Percentiles rank a stretch among this genome's conserved stretches.
Evolutionary conservation across 2,329 filamentous ascomycete genomes (phyloP).

Genomic region (Colletotrichum spaethianum): DNA sequence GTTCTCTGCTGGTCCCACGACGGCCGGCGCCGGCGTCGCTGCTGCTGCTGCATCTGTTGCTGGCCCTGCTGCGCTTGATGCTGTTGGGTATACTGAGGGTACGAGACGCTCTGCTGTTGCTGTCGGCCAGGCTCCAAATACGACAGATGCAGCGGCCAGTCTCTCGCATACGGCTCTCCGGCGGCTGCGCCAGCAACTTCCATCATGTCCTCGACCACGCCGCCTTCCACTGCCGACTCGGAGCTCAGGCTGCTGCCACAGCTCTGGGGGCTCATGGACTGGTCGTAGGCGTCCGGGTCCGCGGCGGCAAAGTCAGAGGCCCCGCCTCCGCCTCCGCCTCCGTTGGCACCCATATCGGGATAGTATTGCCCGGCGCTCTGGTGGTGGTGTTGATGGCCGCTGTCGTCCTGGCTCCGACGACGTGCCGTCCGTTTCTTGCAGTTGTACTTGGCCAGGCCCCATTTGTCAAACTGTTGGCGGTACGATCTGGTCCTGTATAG

Average conservation of each 20-base stretch:
- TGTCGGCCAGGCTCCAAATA: background rate
- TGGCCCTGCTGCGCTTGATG: background rate
- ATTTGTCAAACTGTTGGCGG: slow-evolving; percentile 62
- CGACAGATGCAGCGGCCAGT: background rate
- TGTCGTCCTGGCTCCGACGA: slow-evolving; percentile 15
- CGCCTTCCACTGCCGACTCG: background rate
- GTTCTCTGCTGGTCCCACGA: background rate
- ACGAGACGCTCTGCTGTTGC: background rate
- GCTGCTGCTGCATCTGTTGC: background rate
- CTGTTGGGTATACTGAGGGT: slow-evolving; percentile 1
- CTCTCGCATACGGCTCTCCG: background rate
- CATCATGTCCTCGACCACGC: background rate
- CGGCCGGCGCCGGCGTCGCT: background rate
- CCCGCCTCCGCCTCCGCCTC: background rate
- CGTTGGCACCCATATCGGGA: background rate
- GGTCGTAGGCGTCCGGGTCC: background rate
- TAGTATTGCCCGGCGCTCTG: background rate
- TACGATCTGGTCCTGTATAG: slow-evolving; percentile 59
- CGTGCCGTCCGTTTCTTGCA: slow-evolving; percentile 54
- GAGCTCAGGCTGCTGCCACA: background rate
- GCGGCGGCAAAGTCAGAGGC: background rate
- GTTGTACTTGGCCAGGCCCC: slow-evolving; percentile 64
- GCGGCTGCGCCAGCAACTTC: background rate
- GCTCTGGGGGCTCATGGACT: slow-evolving; percentile 9
- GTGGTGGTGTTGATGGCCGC: background rate